Base-by-base conservation (phyloP, 257 asterid genomes). In the Ligustrum vulgare region DNA sequence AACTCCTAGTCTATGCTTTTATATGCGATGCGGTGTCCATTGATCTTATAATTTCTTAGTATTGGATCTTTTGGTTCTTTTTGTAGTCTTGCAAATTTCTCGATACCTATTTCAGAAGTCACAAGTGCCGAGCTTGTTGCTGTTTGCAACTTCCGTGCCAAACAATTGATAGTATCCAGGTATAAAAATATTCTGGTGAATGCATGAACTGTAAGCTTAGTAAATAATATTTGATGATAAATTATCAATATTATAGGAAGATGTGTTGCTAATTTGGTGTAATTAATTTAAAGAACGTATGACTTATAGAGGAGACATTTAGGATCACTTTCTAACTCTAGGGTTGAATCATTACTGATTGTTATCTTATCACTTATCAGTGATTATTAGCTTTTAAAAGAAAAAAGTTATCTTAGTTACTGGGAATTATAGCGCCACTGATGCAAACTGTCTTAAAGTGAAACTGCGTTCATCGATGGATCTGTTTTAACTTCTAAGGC, bases 401-500 rank as follows among this genome's bases (percentile, higher is more conserved):
- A 51, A 71, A 64, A 67, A 37, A 34, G 12, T 15, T 56, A 22
- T 41, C 65, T 37, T 20, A 7, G 33, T 33, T 31, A 31, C 15
- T 28, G 32, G 25, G 12, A 62, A 62, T 41, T 6, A 68, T 49
- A 12, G 43, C 16, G 12, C 10, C 41, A 28, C 3, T 15, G 9
- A 33, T 63, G 16, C 39, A 32, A 73, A 35, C 54, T 67, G 15
- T 73, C 37, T 20, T 43, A 70, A 63, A 71, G 58, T 35, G 56
- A 37, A 51, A 41, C 39, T 56, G 54, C 64, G 37, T 62, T 72
- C 31, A n/a, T 32, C 37, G 69, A 35, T 23, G 74, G 34, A 22
- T 31, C 5, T 45, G 25, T 28, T 71, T 67, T 68, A n/a, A n/a
- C n/a, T n/a, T n/a, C n/a, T n/a, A 68, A 60, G 77, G 43, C 67